Conservation (phyloP, 345 rosid species). For the Populus euphratica region DNA sequence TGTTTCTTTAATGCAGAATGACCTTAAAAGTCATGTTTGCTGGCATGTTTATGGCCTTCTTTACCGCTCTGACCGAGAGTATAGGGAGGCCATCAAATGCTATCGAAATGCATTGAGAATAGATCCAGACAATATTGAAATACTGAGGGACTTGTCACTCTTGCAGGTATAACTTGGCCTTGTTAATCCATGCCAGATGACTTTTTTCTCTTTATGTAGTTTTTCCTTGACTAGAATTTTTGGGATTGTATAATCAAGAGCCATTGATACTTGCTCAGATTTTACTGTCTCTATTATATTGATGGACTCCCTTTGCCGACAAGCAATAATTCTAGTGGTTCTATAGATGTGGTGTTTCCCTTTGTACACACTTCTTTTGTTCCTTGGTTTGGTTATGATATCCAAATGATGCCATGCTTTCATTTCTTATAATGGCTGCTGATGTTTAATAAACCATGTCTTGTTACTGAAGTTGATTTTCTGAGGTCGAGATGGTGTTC, state of each 20-base stretch:
- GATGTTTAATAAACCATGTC: background rate
- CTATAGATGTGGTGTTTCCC: background rate
- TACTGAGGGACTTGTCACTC: conserved; percentile 86
- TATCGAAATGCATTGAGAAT: conserved; percentile 88
- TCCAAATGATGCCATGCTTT: background rate
- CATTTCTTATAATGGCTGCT: background rate
- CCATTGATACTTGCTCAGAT: background rate
- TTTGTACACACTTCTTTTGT: background rate
- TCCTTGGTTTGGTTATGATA: background rate
- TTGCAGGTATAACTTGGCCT: conserved; percentile 58
- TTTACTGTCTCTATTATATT: background rate
- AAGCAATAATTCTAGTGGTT: background rate
- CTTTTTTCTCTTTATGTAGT: background rate
- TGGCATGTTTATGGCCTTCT: conserved; percentile 99
- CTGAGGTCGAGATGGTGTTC: background rate
- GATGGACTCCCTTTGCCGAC: background rate
- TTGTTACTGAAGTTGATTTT: background rate
- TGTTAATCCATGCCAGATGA: background rate
- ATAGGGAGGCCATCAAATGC: conserved; percentile 98
- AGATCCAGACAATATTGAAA: conserved; percentile 98
- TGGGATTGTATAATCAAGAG: background rate
- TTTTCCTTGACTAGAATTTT: background rate
- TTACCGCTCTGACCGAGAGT: conserved; percentile 97
- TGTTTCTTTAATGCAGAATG: conserved; percentile 66
- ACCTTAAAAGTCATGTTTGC: conserved; percentile 98